These are phyloP conservation scores for Penicillium sp. DNA, from an alignment of 2,329 filamentous ascomycete genomes.

Conservation along the genomic window DNA sequence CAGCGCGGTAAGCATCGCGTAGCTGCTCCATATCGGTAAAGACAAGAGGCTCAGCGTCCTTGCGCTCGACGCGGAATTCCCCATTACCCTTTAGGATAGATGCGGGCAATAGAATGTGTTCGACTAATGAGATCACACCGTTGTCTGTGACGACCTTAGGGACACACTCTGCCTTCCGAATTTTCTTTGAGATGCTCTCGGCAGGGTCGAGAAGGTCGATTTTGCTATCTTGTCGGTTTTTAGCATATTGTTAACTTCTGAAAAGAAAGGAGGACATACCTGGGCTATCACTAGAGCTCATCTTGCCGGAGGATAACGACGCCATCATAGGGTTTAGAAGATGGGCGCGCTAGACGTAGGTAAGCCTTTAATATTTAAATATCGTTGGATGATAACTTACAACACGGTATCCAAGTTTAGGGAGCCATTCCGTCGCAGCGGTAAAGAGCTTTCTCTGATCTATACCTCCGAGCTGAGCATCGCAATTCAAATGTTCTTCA, in stretches of 20 bases:
- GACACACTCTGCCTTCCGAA: conserved; percentile 77
- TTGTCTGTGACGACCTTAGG: conserved; percentile 79
- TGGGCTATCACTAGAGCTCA: conserved; percentile 66
- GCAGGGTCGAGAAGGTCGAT: conserved; percentile 81
- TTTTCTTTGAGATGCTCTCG: conserved; percentile 74
- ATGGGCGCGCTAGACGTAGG: conserved; percentile 53
- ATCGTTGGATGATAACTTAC: neutral
- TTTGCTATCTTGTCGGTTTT: conserved; percentile 50
- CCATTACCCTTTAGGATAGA: conserved; percentile 43
- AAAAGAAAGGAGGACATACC: conserved; percentile 17
- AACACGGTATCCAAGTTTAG: conserved; percentile 77
- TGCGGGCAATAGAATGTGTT: conserved; percentile 81
- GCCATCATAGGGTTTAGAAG: conserved; percentile 87
- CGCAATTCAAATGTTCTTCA: conserved; percentile 82
- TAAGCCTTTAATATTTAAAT: neutral
- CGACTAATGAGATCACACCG: conserved; percentile 80
- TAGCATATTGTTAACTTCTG: neutral
- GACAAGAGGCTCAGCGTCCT: conserved; percentile 69
- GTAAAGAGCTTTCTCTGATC: conserved; percentile 31
- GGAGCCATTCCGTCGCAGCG: conserved; percentile 76
- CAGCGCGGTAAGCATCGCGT: conserved; percentile 74
- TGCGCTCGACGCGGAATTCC: conserved; percentile 66
- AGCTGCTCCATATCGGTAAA: conserved; percentile 75
- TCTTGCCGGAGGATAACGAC: conserved; percentile 79
- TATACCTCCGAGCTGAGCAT: conserved; percentile 78